Evolutionary conservation across 495 filamentous ascomycete genomes (phyloP), one percentile per base, ranked within the genome.

Genomic region (Halenospora varia): DNA sequence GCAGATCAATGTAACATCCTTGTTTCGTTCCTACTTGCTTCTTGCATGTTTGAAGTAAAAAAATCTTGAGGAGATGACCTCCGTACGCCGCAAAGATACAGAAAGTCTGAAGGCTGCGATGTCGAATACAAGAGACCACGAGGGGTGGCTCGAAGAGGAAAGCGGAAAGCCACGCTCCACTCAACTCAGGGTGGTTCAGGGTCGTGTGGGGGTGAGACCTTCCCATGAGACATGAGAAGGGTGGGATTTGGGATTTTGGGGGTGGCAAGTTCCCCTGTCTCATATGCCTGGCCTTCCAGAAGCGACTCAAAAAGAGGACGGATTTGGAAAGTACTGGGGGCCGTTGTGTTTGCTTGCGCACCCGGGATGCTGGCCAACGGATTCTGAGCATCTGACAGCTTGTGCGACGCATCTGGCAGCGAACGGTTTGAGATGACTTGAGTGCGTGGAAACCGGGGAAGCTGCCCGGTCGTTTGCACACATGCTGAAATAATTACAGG

Each of bases 341-440:
- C 19, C 44, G 47, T 23, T 22, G 52, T 17, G 40, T 39, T 2
- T 25, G 20, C 25, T 45, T 18, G 11, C 26, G 20, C 11, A 39
- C 49, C 59, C 48, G 44, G 29, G 48, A 48, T 57, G 53, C 44
- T 62, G 55, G 54, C 60, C 55, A 62, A 62, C 60, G 50, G 60
- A 62, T 49, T 29, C 45, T 35, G 51, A 22, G 25, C 50, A 57
- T 54, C 55, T 57, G 60, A 57, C 60, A 62, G 53, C 59, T 41
- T 54, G 55, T 57, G 55, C 25, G 45, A 57, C 39, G 48, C 9
- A 45, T 53, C 19, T 41, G 29, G 19, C 20, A n/a, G 19, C 25
- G n/a, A 40, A 56, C 26, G 48, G 25, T 48, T 57, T 47, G 52
- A 41, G 35, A 55, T 46, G 24, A 17, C 47, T 35, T 35, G 29